Evolutionary conservation across 768 basidiomycete species (phyloP).

Genomic region (Hericium rajendrae): DNA sequence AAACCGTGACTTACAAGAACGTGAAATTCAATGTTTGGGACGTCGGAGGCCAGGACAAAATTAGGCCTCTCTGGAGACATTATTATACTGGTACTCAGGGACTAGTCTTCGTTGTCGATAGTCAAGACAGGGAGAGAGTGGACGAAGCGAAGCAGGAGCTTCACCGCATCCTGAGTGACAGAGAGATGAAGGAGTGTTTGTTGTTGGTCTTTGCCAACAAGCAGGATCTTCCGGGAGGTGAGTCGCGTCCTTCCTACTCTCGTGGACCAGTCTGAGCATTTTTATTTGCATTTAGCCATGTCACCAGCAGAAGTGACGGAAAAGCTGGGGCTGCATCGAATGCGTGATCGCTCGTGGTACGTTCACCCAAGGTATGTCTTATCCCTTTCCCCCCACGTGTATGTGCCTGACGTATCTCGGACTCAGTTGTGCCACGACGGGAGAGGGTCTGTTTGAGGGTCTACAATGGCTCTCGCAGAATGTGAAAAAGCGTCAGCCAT

Average conservation of each 20-base stretch:
- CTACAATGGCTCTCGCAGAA: constrained; percentile 97
- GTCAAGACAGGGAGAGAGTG: constrained; percentile 88
- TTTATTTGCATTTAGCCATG: constrained; percentile 55
- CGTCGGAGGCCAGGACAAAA: constrained; percentile 99
- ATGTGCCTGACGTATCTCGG: neutral
- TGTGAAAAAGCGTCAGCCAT: constrained; percentile 86
- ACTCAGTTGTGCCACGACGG: constrained; percentile 85
- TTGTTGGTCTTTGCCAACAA: constrained; percentile 99
- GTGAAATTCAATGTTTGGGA: constrained; percentile 95
- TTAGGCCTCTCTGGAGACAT: constrained; percentile 95
- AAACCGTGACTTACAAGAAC: constrained; percentile 98
- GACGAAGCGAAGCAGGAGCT: constrained; percentile 96
- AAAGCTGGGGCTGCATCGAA: constrained; percentile 87
- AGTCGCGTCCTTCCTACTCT: constrained; percentile 15
- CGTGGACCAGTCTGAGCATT: neutral
- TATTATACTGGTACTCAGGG: constrained; percentile 99
- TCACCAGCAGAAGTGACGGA: constrained; percentile 99
- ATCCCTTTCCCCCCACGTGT: neutral
- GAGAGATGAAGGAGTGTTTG: constrained; percentile 97
- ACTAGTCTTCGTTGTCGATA: constrained; percentile 96
- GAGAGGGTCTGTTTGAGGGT: constrained; percentile 95
- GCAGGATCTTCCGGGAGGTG: constrained; percentile 95
- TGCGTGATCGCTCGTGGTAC: constrained; percentile 98
- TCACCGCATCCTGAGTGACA: constrained; percentile 89
- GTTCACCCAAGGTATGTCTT: constrained; percentile 85